Percentiles rank a stretch among this genome's conserved stretches.
phyloP scores from a whole-genome alignment of 2,329 filamentous ascomycete genomes.

The Fusarium hostae region DNA sequence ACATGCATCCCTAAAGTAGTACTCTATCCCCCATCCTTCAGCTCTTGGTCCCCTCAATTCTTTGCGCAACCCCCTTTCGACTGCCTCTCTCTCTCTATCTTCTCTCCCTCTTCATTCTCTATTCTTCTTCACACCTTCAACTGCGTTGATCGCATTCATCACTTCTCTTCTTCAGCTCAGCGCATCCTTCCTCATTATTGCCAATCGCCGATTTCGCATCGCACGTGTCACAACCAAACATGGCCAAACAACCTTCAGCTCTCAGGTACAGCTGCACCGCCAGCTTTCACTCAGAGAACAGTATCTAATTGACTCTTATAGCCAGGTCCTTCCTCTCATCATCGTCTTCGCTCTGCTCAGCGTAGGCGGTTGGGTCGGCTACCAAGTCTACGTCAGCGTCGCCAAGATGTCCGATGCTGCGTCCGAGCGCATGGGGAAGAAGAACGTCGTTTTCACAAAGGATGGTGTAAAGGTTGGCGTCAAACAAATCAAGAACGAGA shows the following conservation, averaged over 20 bases:
- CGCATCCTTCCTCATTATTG: neutral
- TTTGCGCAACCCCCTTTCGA: constrained; percentile 27
- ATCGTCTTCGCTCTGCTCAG: constrained; percentile 72
- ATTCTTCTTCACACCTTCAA: neutral
- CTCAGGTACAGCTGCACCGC: constrained; percentile 32
- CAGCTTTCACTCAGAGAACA: neutral
- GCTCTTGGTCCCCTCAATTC: constrained; percentile 29
- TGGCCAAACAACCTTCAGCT: constrained; percentile 39
- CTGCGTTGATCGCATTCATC: constrained; percentile 26
- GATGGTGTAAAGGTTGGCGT: constrained; percentile 79
- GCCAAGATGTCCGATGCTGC: constrained; percentile 73
- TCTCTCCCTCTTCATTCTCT: neutral
- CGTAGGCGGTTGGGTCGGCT: constrained; percentile 71
- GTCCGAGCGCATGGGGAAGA: constrained; percentile 76
- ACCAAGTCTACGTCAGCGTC: constrained; percentile 77
- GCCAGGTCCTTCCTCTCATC: constrained; percentile 73
- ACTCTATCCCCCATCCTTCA: constrained; percentile 20
- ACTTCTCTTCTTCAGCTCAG: neutral
- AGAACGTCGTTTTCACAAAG: constrained; percentile 80
- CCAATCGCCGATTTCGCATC: constrained; percentile 2
- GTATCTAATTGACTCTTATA: constrained; percentile 44
- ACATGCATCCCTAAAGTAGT: constrained; percentile 1
- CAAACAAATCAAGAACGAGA: constrained; percentile 74
- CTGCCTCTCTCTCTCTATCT: constrained; percentile 9
- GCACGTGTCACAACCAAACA: constrained; percentile 18